phyloP scores from a whole-genome alignment of 768 basidiomycete genomes.

The Amanita polypyramis region DNA sequence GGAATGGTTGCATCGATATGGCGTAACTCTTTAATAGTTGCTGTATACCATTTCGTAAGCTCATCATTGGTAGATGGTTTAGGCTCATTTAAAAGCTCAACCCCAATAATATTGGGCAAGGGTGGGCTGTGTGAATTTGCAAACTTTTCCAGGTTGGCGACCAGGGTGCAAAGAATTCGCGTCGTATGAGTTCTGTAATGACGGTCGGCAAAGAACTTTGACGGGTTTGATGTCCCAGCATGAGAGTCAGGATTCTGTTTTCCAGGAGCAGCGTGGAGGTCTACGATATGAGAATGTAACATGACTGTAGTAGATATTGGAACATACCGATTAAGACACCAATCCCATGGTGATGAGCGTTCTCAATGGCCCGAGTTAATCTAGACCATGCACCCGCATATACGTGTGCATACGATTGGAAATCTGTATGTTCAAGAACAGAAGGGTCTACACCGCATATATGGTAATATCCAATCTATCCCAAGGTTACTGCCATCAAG shows the following conservation, averaged over 20 bases:
- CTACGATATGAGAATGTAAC: slow-evolving; percentile 20
- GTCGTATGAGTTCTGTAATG: slow-evolving; percentile 37
- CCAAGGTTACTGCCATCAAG: neutral
- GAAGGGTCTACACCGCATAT: slow-evolving; percentile 47
- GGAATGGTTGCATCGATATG: slow-evolving; percentile 45
- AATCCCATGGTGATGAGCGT: slow-evolving; percentile 45
- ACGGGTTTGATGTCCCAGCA: slow-evolving; percentile 44
- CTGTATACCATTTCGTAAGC: slow-evolving; percentile 54
- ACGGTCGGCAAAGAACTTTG: slow-evolving; percentile 37
- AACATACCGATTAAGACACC: slow-evolving; percentile 62
- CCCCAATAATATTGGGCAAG: slow-evolving; percentile 43
- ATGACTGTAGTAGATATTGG: too few relatives aligned
- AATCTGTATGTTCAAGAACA: slow-evolving; percentile 57
- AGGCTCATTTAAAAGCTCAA: slow-evolving; percentile 54
- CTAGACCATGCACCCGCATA: slow-evolving; percentile 61
- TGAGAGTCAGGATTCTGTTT: slow-evolving; percentile 67
- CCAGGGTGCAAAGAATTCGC: slow-evolving; percentile 35
- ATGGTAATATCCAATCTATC: slow-evolving; percentile 67
- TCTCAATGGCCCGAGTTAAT: slow-evolving; percentile 48
- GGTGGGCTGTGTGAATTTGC: slow-evolving; percentile 22
- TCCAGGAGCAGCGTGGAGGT: slow-evolving; percentile 66
- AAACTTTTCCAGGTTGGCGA: slow-evolving; percentile 18
- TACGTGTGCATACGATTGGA: slow-evolving; percentile 35
- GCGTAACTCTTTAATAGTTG: slow-evolving; percentile 43
- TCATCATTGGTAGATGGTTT: slow-evolving; percentile 35